phyloP scores from a whole-genome alignment of 768 basidiomycete species.

The Pleurotus platypus region DNA sequence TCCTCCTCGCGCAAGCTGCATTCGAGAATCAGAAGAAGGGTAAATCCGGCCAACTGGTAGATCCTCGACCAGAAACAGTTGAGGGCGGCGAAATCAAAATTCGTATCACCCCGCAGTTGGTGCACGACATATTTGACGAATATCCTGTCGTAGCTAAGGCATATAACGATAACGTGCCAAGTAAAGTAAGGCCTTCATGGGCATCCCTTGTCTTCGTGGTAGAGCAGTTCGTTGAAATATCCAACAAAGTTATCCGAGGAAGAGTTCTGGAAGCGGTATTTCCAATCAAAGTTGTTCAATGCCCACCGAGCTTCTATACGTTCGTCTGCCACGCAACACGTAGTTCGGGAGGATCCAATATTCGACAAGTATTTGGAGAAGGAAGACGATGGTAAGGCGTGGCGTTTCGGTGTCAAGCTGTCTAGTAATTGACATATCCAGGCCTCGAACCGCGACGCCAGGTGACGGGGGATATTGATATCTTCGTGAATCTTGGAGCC shows the following conservation, averaged over 20 bases:
- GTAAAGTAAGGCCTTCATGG: conserved; percentile 48
- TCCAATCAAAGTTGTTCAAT: conserved; percentile 94
- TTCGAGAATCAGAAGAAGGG: conserved; percentile 73
- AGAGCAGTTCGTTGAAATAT: neutral
- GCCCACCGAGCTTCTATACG: conserved; percentile 91
- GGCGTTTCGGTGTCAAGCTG: neutral
- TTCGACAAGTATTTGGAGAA: conserved; percentile 96
- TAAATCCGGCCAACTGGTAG: conserved; percentile 82
- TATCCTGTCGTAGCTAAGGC: conserved; percentile 93
- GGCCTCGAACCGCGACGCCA: conserved; percentile 75
- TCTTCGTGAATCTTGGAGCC: conserved; percentile 83
- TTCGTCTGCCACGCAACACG: conserved; percentile 77
- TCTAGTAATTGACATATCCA: conserved; percentile 23
- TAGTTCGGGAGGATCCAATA: conserved; percentile 87
- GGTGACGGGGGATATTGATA: conserved; percentile 63
- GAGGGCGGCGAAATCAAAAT: conserved; percentile 87
- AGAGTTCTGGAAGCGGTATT: conserved; percentile 96
- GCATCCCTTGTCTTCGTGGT: conserved; percentile 8
- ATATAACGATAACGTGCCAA: conserved; percentile 89
- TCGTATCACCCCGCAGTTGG: conserved; percentile 85
- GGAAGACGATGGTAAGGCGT: conserved; percentile 81
- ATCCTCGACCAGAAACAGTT: conserved; percentile 81
- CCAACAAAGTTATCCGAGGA: conserved; percentile 72
- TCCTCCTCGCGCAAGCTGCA: conserved; percentile 73
- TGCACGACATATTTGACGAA: conserved; percentile 96